Evolutionary conservation across 352 stramenopile genomes (phyloP), one percentile per base, ranked within the genome.

Genomic region (Phytophthora meadii): DNA sequence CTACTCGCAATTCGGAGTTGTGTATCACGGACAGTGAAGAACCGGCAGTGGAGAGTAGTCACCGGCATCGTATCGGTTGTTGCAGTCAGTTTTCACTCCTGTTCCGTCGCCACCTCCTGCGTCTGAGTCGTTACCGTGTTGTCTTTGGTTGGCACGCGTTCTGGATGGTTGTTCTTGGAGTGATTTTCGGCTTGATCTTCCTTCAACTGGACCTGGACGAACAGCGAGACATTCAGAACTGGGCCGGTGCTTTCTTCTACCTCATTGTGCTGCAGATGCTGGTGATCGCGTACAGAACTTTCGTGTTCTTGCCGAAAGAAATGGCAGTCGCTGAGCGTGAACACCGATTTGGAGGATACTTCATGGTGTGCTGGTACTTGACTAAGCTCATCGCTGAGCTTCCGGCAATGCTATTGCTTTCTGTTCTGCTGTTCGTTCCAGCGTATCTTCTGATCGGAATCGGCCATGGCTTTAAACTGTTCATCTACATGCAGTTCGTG

Each of bases 401-500:
- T 2, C 63, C 70, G 10, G 61, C 72, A 10, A 57, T 74, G 36
- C n/a, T 82, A 8, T 57, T 83, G 24, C 65, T 83, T 2, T 82
- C 78, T 4, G 53, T 81, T 19, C 30, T 79, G 47, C 64, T 87
- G 22, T 74, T 87, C 39, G 63, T 74, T 0, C 73, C 76, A 4
- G 69, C 62, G 19, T 83, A 84, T 56, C 41, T 81, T 42, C 67
- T 87, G 9, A 76, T 87, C 37, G 76, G 73, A 5, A 70, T 83
- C 47, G 67, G 67, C 8, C 61, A 74, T 37, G 71, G 70, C 28
- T 76, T 79, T 46, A 74, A 76, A 42, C 12, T 84, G 47, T 87
- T 81, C 61, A 46, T 83, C 17, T 75, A 72, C 42, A 82, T 87
- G 66, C 77, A 87, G 30, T 4, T 87, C 9, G 72, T 84, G 14